phyloP scores from a whole-genome alignment of 2,329 filamentous ascomycete genomes.

The Penicillium sp. region DNA sequence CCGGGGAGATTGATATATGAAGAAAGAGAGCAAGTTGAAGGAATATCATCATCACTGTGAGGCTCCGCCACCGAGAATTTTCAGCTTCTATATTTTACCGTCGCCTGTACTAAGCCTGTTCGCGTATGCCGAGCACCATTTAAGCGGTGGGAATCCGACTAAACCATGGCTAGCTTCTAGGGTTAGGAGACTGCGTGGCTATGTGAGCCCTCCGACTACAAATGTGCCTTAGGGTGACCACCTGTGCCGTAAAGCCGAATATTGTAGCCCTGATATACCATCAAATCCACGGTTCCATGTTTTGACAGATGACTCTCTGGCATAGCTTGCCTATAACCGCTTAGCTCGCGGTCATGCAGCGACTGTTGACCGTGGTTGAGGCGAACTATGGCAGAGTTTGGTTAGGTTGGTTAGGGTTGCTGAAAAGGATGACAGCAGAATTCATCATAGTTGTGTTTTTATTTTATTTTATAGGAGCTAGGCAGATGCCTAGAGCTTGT shows the following conservation, averaged over 20 bases:
- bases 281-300: neutral
- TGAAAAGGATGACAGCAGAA: neutral
- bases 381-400: neutral
- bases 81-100: neutral
- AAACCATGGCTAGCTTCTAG: constrained; percentile 7
- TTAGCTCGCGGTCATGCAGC: neutral
- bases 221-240: neutral
- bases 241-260: neutral
- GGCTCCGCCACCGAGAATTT: constrained; percentile 6
- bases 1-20: constrained; percentile 3
- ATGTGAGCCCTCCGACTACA: neutral
- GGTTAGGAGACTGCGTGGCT: neutral
- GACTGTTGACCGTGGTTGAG: neutral
- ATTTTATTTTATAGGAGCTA: neutral
- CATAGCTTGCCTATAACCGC: neutral
- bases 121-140: neutral
- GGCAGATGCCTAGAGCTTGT: no score
- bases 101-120: constrained; percentile 4
- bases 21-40: neutral
- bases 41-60: neutral
- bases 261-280: neutral
- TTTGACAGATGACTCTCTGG: neutral
- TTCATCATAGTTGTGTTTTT: neutral
- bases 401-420: neutral
- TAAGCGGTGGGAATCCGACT: neutral